Percentiles rank a stretch among this genome's conserved stretches.
These are phyloP conservation scores for Suillus fuscotomentosus DNA, from an alignment of 768 basidiomycete species.

Conservation along the genomic window DNA sequence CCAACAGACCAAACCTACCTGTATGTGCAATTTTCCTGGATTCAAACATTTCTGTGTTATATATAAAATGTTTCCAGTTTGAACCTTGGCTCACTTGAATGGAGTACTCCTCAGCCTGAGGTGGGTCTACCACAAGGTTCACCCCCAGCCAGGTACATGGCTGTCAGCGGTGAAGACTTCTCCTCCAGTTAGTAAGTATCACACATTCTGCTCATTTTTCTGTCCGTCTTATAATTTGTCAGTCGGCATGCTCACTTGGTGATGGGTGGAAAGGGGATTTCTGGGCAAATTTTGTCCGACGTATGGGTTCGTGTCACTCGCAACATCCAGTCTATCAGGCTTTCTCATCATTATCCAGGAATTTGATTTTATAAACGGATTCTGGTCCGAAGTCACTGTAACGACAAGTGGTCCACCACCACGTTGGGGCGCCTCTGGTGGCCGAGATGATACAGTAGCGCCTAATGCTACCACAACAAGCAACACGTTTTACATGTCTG, in stretches of 20 bases:
- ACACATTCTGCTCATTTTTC: slow-evolving; percentile 12
- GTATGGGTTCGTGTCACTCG: slow-evolving; percentile 59
- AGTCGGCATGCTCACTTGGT: slow-evolving; percentile 77
- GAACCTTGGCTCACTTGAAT: slow-evolving; percentile 56
- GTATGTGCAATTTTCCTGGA: slow-evolving; percentile 37
- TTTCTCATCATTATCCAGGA: slow-evolving; percentile 46
- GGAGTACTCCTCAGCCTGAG: slow-evolving; percentile 59
- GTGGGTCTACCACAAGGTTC: slow-evolving; percentile 39
- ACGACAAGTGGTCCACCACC: slow-evolving; percentile 55
- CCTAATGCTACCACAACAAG: slow-evolving; percentile 39
- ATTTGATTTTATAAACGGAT: slow-evolving; percentile 72
- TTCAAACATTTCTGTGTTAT: slow-evolving; percentile 6
- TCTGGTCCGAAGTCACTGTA: slow-evolving; percentile 65
- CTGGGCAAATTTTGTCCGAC: slow-evolving; percentile 57
- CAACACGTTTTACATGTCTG: slow-evolving; percentile 72
- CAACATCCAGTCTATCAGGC: neutral
- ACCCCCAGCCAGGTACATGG: slow-evolving; percentile 65
- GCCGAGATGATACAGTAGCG: slow-evolving; percentile 57
- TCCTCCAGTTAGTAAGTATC: slow-evolving; percentile 78
- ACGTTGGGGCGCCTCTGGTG: slow-evolving; percentile 73
- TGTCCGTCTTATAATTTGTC: slow-evolving; percentile 16
- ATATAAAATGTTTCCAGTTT: slow-evolving; percentile 41
- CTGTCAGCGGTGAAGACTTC: slow-evolving; percentile 64
- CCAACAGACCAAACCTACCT: slow-evolving; percentile 65
- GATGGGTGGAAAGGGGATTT: slow-evolving; percentile 64